phyloP scores from a whole-genome alignment of 441 rosid genomes.

The Pelargonium australe region DNA sequence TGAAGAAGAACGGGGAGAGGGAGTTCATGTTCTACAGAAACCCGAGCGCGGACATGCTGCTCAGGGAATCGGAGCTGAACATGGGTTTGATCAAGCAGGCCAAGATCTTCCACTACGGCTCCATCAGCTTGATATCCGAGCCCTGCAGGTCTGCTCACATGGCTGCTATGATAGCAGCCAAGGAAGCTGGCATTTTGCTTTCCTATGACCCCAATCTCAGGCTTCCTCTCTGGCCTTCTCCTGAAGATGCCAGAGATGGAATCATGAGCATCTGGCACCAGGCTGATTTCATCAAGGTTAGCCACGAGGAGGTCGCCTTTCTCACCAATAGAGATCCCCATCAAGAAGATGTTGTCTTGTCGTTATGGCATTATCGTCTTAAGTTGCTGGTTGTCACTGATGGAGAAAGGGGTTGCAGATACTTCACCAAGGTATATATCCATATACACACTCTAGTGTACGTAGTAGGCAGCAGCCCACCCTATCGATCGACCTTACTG shows the following conservation, averaged over 20 bases:
- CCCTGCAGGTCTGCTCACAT: conserved; percentile 64
- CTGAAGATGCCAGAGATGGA: conserved; percentile 46
- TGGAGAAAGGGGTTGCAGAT: conserved; percentile 68
- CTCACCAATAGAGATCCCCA: conserved; percentile 41
- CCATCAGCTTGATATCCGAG: conserved; percentile 65
- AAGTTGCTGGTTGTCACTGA: conserved; percentile 63
- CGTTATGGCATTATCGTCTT: conserved; percentile 47
- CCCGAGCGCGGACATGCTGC: conserved; percentile 74
- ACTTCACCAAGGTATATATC: conserved; percentile 42
- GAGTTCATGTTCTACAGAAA: conserved; percentile 73
- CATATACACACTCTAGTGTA: too few relatives aligned
- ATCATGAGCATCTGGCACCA: conserved; percentile 61
- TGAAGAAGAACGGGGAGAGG: conserved; percentile 58
- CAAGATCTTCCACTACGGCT: conserved; percentile 64
- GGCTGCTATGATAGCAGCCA: conserved; percentile 70
- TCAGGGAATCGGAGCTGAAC: conserved; percentile 58
- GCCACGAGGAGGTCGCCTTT: conserved; percentile 55
- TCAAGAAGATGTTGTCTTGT: conserved; percentile 49
- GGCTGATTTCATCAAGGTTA: conserved; percentile 65
- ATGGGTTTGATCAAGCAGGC: conserved; percentile 47
- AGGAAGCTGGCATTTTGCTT: conserved; percentile 45
- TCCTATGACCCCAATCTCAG: conserved; percentile 70
- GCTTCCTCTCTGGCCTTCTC: conserved; percentile 63
- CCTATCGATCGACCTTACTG: too few relatives aligned
- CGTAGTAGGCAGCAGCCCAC: too few relatives aligned